Conservation (phyloP, 78 protist genomes). For the Andalucia godoyi region DNA sequence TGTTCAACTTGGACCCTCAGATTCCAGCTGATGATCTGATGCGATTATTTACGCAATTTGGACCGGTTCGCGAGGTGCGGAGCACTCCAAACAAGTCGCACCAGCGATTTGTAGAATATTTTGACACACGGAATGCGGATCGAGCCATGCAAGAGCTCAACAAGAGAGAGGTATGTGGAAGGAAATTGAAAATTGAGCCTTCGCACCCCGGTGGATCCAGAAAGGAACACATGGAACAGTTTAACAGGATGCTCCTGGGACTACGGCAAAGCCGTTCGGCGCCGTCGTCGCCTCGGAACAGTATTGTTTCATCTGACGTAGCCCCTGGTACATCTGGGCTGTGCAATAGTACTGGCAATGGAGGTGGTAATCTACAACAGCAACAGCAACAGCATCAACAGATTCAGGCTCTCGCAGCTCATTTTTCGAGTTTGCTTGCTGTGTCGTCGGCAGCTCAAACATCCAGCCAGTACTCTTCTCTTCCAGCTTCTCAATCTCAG, state of each 20-base stretch:
- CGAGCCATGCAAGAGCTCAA: constrained; percentile 45
- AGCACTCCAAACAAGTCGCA: constrained; percentile 67
- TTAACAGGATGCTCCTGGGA: not conserved
- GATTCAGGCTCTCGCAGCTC: not conserved
- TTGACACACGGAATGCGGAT: constrained; percentile 41
- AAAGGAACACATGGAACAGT: not conserved
- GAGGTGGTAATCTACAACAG: too few relatives aligned
- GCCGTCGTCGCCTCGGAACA: not conserved
- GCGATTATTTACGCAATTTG: constrained; percentile 31
- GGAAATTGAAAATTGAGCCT: constrained; percentile 28
- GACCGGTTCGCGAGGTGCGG: constrained; percentile 60
- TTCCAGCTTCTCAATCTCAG: not conserved
- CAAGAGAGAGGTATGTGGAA: constrained; percentile 25
- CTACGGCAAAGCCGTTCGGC: not conserved
- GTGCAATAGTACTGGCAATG: too few relatives aligned
- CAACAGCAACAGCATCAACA: not conserved
- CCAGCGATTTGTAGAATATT: constrained; percentile 65
- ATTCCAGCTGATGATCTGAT: constrained; percentile 15
- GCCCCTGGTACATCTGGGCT: too few relatives aligned
- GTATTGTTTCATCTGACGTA: not conserved
- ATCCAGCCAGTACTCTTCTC: not conserved
- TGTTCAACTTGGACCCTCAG: constrained; percentile 38
- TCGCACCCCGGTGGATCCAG: constrained; percentile 23
- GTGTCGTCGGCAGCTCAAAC: not conserved
- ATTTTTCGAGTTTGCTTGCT: not conserved